Percentiles rank a stretch among this genome's conserved stretches.
These are phyloP conservation scores for Helichrysum umbraculigerum DNA, from an alignment of 129 eudicot species.

Conservation along the genomic window DNA sequence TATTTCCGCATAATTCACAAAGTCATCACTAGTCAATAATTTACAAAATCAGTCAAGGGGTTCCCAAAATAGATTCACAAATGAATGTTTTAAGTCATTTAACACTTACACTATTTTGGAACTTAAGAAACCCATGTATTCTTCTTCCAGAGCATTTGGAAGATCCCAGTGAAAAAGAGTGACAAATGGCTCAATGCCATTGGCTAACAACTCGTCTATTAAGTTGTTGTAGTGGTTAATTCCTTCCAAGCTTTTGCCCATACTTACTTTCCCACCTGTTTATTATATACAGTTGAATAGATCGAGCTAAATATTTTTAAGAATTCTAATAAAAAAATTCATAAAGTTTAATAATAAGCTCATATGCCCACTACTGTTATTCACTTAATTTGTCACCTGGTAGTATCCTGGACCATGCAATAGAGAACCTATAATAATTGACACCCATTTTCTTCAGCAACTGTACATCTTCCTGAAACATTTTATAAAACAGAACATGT, in stretches of 20 bases:
- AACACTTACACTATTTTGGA: slow-evolving; percentile 37
- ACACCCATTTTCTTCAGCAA: slow-evolving; percentile 38
- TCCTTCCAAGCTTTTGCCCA: slow-evolving; percentile 39
- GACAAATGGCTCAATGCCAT: slow-evolving; percentile 39
- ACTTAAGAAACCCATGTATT: slow-evolving; percentile 38
- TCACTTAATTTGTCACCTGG: slow-evolving; percentile 27
- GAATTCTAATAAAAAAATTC: no score
- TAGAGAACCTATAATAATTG: slow-evolving; percentile 36
- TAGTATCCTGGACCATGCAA: slow-evolving; percentile 51
- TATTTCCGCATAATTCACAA: slow-evolving; percentile 31
- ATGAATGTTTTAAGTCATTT: background rate
- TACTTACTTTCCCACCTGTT: slow-evolving; percentile 40
- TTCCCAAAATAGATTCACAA: background rate
- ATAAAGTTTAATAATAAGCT: no score
- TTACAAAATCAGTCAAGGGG: background rate
- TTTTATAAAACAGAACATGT: background rate
- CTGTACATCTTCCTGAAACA: slow-evolving; percentile 43
- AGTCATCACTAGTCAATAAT: slow-evolving; percentile 22
- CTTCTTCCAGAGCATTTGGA: slow-evolving; percentile 38
- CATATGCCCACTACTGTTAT: no score
- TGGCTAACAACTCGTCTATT: slow-evolving; percentile 35
- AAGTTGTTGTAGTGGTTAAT: slow-evolving; percentile 44
- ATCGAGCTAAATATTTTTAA: no score
- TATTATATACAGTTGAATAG: no score
- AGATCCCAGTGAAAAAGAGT: slow-evolving; percentile 44